Base-by-base conservation (phyloP, 768 basidiomycete species). In the Phanerochaete carnosa region DNA sequence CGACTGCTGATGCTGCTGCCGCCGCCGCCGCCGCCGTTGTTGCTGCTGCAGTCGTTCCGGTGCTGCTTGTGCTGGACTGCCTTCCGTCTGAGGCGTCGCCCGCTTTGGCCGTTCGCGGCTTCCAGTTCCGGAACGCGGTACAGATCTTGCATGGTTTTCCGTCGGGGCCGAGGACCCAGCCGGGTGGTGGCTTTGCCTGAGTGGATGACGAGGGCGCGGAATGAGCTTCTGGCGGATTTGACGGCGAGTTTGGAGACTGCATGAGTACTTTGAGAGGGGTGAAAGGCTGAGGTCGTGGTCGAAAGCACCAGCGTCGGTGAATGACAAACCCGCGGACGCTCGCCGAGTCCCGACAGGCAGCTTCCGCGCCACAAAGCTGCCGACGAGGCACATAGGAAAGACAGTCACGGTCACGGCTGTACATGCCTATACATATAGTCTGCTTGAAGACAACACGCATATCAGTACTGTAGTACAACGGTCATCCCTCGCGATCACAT, bases 101-200 rank as follows among this genome's bases (percentile, higher is more conserved):
- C 16, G 75, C 72, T 55, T 70, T 68, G 16, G 63, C 66, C 12
- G 62, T 60, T 6, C 83, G 83, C 51, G 79, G 81, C 39, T 43
- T 43, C 86, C 87, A 92, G 67, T 84, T 75, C 26, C 88, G 84
- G 73, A 91, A 92, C 30, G 89, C 87, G 45, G 86, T 90, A 68
- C 94, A 95, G 29, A 92, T 86, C 76, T 94, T 96, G 81, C 96
- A 98, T 0, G 92, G 94, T 73, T 95, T 97, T 22, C 96, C 95
- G 64, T 98, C 93, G 13, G 93, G 90, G 1, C 92, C 95, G 65
- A 98, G 76, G 58, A 95, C 83, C 80, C 94, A 87, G 2, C 93
- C 94, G 7, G 92, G 89, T 0, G 91, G 89, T 2, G 54, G 54
- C n/a, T 55, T 55, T 16, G 19, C 13, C 23, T 16, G 49, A 30